phyloP scores from a whole-genome alignment of 2,329 filamentous ascomycete genomes.

The Ustulina deusta region DNA sequence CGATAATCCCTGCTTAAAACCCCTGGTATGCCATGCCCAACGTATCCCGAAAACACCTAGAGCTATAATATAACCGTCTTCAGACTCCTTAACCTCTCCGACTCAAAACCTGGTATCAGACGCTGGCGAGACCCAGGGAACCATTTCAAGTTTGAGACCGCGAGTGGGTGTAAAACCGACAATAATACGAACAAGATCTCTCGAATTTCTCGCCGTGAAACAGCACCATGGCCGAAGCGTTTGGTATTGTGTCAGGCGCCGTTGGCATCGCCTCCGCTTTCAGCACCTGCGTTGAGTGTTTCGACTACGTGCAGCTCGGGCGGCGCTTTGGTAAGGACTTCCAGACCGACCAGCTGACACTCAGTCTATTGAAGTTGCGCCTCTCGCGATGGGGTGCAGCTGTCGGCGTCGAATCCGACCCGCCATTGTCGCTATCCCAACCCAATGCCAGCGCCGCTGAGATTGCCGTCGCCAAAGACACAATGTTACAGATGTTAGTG shows the following conservation, averaged over 20 bases:
- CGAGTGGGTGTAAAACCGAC: no score
- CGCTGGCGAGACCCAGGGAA: no score
- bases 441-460: not conserved
- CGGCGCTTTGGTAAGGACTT: constrained; percentile 1
- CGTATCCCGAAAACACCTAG: no score
- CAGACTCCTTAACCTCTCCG: no score
- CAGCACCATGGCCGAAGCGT: no score
- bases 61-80: no score
- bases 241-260: not conserved
- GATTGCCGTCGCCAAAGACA: not conserved
- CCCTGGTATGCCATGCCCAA: no score
- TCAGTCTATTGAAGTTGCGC: not conserved
- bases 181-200: no score
- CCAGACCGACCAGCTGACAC: not conserved
- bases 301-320: not conserved
- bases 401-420: not conserved
- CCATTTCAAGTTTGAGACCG: no score
- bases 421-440: not conserved
- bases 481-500: not conserved
- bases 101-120: no score
- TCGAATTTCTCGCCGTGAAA: no score
- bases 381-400: constrained; percentile 7
- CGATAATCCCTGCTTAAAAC: no score
- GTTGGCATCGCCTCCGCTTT: not conserved
- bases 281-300: not conserved